Percentiles rank a stretch among this genome's conserved stretches.
Evolutionary conservation across 352 stramenopile genomes (phyloP).

Genomic region (Pythium angustatum): DNA sequence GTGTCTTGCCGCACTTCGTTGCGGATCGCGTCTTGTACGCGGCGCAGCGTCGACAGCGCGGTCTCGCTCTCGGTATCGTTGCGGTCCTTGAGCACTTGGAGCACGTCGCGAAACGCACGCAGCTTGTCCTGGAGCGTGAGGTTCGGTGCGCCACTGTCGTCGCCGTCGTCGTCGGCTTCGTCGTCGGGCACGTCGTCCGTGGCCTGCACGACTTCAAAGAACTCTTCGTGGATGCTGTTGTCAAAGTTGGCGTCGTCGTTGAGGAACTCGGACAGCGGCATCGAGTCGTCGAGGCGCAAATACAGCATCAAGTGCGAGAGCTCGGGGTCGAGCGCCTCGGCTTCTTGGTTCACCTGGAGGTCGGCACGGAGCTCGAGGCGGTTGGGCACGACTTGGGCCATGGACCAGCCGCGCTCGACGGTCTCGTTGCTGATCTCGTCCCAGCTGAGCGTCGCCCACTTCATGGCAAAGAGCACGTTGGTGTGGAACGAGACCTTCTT

Average conservation of each 20-base stretch:
- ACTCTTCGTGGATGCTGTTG: constrained; percentile 78
- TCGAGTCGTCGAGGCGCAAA: constrained; percentile 52
- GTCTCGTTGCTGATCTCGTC: constrained; percentile 71
- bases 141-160: constrained; percentile 31
- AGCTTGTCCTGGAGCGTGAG: constrained; percentile 78
- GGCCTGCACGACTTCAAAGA: constrained; percentile 78
- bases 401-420: constrained; percentile 64
- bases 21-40: constrained; percentile 64
- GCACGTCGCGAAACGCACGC: constrained; percentile 75
- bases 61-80: constrained; percentile 57
- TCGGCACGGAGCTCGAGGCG: constrained; percentile 49
- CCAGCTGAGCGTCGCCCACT: constrained; percentile 72
- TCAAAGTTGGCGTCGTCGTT: constrained; percentile 72
- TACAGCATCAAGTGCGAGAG: constrained; percentile 69
- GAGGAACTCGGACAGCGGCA: constrained; percentile 69
- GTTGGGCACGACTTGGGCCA: constrained; percentile 57
- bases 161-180: constrained; percentile 54
- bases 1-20: constrained; percentile 25
- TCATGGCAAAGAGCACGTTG: constrained; percentile 78
- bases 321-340: constrained; percentile 60
- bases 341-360: constrained; percentile 59
- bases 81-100: constrained; percentile 74
- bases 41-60: constrained; percentile 53
- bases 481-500: constrained; percentile 58
- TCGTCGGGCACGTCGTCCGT: constrained; percentile 68